Evolutionary conservation across 2,329 filamentous ascomycete species (phyloP), one percentile per base, ranked within the genome.

Genomic region (Aschersonia sp.): DNA sequence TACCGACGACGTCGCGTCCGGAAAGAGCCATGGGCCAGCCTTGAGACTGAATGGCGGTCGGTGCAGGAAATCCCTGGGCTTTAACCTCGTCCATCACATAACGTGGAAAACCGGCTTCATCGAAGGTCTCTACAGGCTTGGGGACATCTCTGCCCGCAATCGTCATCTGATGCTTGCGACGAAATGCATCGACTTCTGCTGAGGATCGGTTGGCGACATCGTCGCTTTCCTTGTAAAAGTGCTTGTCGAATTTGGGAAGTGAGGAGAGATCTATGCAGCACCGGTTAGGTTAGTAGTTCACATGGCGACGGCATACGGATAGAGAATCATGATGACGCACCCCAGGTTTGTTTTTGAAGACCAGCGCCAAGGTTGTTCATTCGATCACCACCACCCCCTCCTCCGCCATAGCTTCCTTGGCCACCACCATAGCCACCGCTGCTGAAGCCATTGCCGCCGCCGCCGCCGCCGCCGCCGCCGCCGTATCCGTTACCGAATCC

Each of bases 71-170:
- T 43, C 92, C 92, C 70, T 97, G 91, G 30, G 89, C 86, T 80
- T 98, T 98, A 63, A 98, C 92, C 67, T 98, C 92, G 60, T 87
- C 89, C 78, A 98, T 92, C 54, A 98, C 92, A 65, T 98, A 98
- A 58, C 82, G 80, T 43, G 92, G 92, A 72, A 98, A 98, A 43
- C 88, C 88, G 65, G 92, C 92, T 73, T 98, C 92, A 58, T 98
- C 92, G 64, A 98, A 98, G 40, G 83, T 94, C 70, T 95, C 85
- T 51, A 98, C 91, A 47, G 92, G 92, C 67, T 89, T 91, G 56
- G 92, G 92, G 12, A 97, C 82, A 55, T 92, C 78, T 52, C 56
- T 70, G 53, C 92, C 92, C 58, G 84, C 75, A 48, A 97, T 75
- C 44, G 88, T 78, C 67, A 98, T 96, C 61, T 87, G 75, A 60